Conservation (phyloP, 306 rosid species). For the Vigna reflexopilosa region DNA sequence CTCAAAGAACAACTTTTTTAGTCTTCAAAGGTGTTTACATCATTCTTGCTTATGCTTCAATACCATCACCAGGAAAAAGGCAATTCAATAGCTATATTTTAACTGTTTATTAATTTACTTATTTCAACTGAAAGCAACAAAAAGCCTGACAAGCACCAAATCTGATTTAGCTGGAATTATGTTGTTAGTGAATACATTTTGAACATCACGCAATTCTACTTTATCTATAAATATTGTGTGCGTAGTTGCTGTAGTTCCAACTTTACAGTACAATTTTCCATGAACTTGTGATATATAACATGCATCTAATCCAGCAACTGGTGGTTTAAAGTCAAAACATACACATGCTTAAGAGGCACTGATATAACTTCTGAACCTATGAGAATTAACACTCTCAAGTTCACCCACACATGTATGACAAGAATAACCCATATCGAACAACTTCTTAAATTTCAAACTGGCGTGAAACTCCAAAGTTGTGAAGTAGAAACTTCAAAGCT, state of each 20-base stretch:
- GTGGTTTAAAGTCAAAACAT: neutral
- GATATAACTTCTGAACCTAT: neutral
- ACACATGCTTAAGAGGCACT: conserved; percentile 3
- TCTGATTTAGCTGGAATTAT: neutral
- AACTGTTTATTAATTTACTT: conserved; percentile 9
- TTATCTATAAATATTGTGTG: neutral
- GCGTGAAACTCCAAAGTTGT: neutral
- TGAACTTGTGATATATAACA: conserved; percentile 2
- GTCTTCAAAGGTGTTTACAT: neutral
- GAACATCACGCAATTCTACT: neutral
- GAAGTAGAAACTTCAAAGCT: neutral
- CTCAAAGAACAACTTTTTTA: conserved; percentile 30
- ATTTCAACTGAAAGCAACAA: conserved; percentile 17
- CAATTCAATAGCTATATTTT: neutral
- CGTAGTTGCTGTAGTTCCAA: neutral
- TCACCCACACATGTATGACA: neutral
- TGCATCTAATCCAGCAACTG: conserved; percentile 12
- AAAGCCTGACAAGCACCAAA: neutral
- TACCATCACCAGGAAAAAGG: conserved; percentile 12
- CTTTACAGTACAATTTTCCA: neutral
- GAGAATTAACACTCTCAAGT: neutral
- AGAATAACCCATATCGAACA: neutral
- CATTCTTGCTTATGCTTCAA: neutral
- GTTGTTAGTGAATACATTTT: neutral
- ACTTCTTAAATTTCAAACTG: neutral